Percentiles rank a stretch among this genome's conserved stretches.
These are phyloP conservation scores for Leccinum imitatum DNA, from an alignment of 768 basidiomycete species.

Conservation along the genomic window DNA sequence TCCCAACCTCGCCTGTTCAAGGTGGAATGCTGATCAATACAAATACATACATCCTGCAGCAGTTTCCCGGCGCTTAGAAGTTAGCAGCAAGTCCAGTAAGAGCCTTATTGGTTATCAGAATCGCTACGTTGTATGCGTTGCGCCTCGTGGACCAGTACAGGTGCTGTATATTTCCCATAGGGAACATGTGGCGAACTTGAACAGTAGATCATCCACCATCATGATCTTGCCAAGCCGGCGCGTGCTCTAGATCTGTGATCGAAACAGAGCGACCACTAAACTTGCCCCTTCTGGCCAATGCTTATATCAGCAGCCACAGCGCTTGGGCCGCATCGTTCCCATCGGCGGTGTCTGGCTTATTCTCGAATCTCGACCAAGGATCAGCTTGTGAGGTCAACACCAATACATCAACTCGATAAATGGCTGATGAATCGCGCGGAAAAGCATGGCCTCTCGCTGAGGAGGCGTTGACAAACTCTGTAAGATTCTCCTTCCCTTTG, in stretches of 20 bases:
- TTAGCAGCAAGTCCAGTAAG: too few species aligned
- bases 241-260: too few species aligned
- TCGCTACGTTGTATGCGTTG: background rate
- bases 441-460: conserved; percentile 91
- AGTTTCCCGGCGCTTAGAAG: background rate
- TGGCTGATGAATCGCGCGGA: conserved; percentile 68
- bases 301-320: conserved; percentile 17
- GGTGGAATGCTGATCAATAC: too few species aligned
- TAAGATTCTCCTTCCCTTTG: conserved; percentile 36
- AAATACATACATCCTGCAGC: background rate
- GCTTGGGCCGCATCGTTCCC: too few species aligned
- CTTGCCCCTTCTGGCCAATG: conserved; percentile 3
- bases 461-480: conserved; percentile 86
- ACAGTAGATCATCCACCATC: too few species aligned
- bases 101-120: background rate
- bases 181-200: too few species aligned
- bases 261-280: background rate
- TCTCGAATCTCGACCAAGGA: conserved; percentile 81
- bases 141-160: background rate
- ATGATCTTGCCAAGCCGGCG: too few species aligned
- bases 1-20: background rate
- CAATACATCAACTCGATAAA: conserved; percentile 30
- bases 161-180: background rate
- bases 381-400: conserved; percentile 79
- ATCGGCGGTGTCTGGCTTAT: background rate